Base-by-base conservation (phyloP, 192 early-diverging fungal species). In the Coemansia reversa region DNA sequence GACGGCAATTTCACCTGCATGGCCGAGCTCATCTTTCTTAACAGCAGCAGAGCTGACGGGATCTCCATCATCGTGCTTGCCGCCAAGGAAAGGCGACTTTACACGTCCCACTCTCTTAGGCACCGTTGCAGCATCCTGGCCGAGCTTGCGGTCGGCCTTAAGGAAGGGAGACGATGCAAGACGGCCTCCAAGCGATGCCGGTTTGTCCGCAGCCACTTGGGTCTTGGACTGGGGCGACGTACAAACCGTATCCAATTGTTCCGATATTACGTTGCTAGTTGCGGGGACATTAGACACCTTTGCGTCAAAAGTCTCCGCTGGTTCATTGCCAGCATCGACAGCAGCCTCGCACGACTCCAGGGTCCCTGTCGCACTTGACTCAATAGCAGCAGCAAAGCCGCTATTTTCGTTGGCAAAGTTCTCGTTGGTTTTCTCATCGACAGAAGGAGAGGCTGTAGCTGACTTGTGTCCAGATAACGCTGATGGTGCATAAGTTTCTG, bases 141-240 rank as follows among this genome's bases (percentile, higher is more conserved):
- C 12, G 23, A 67, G 47, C 47, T 67, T 64, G 4, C 79, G 69
- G 55, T 81, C 79, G 0, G 79, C 79, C 61, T 76, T 58, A 19
- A 81, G 48, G 69, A 81, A 81, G 12, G 79, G 79, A 25, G 79
- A 81, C 12, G 69, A 69, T 22, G 79, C 69, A 33, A 81, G 69
- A 7, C 63, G 61, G 49, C 54, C 62, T 22, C 79, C 73, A 56
- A 75, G 56, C 28, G 58, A 56, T 50, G 64, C 55, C 18, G 52
- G 28, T 53, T 81, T 81, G 9, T 81, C 27, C 1, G 27, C 78
- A 23, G 45, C 28, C 2, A 55, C 56, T 0, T 62, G 35, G 0
- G 63, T 5, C 55, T 64, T 72, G 45, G 52, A 52, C 51, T 80
- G 68, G 1, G 63, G 55, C 9, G 76, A 60, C n/a, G 58, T 58